Evolutionary conservation across 2,329 filamentous ascomycete genomes (phyloP), one percentile per base, ranked within the genome.

Genomic region (Penicillium glabrum): DNA sequence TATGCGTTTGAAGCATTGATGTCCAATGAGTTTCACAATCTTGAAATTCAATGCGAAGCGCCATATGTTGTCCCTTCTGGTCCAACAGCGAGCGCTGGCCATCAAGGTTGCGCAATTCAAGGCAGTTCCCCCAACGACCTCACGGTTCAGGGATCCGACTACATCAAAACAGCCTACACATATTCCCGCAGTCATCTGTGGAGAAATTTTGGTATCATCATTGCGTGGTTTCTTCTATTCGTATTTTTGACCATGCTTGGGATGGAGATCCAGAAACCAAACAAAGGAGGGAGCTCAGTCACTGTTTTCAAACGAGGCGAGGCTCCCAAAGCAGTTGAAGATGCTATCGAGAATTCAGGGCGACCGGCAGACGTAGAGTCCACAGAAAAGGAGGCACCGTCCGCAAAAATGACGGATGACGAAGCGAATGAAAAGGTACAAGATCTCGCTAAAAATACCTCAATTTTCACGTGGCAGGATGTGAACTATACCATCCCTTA

Each of bases 381-480:
- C 2, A 76, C 64, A 2, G 76, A 64, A 67, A 70, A 68, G 39
- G 51, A 61, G 13, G 56, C 58, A 24, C 46, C 54, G 19, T 51
- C 47, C 4, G 35, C 58, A 16, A 67, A 64, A 11, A 31, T 56
- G 8, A 52, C 61, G n/a, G 60, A 69, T 29, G 24, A 67, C 24
- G 45, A 60, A 3, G 53, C 57, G 3, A 56, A 62, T 11, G 53
- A 67, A 27, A 68, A 75, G 51, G 73, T 79, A 44, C 72, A 80
- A 33, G 79, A 79, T 2, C 81, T 89, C 14, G 83, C 83, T 1
- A 84, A 83, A 66, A 88, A 88, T 58, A 85, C 88, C 49, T 85
- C 86, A 35, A 80, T 91, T n/a, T 81, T 96, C 58, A 96, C 92
- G 0, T 96, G 91, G 89, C 89, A 93, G 70, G 81, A 89, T 61